Percentiles rank a stretch among this genome's conserved stretches.
Evolutionary conservation across 768 basidiomycete species (phyloP).

Genomic region (Clavaria fumosa): DNA sequence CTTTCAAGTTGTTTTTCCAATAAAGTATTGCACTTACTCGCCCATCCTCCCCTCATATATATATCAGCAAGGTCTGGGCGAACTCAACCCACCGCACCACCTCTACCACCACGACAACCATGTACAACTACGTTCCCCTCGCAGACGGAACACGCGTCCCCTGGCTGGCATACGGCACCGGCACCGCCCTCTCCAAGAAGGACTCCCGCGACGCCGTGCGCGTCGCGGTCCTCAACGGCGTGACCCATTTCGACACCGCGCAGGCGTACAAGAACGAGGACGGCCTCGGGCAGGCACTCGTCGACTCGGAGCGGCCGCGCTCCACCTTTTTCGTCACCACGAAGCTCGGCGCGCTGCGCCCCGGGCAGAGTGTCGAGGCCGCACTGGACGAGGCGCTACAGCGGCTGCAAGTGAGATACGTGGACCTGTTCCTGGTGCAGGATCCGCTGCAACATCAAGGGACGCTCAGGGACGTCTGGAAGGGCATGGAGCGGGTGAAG

Average conservation of each 20-base stretch:
- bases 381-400: conserved; percentile 37
- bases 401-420: conserved; percentile 35
- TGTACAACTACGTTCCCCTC: conserved; percentile 31
- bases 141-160: conserved; percentile 41
- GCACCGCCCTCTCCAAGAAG: conserved; percentile 32
- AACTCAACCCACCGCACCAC: no score
- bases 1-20: no score
- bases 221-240: conserved; percentile 38
- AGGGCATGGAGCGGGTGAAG: conserved; percentile 42
- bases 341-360: conserved; percentile 30
- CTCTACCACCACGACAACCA: no score
- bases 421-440: conserved; percentile 56
- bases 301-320: conserved; percentile 33
- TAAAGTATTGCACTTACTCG: no score
- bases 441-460: conserved; percentile 23
- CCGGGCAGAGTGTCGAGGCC: conserved; percentile 31
- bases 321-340: conserved; percentile 48
- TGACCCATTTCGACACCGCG: conserved; percentile 52
- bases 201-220: conserved; percentile 28
- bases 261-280: conserved; percentile 44
- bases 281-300: conserved; percentile 34
- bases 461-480: conserved; percentile 39
- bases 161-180: conserved; percentile 51
- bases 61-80: no score
- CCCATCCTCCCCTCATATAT: no score